Evolutionary conservation across 805 yeast species (phyloP), one percentile per base, ranked within the genome.

Genomic region (Pichia pseudocactophila): DNA sequence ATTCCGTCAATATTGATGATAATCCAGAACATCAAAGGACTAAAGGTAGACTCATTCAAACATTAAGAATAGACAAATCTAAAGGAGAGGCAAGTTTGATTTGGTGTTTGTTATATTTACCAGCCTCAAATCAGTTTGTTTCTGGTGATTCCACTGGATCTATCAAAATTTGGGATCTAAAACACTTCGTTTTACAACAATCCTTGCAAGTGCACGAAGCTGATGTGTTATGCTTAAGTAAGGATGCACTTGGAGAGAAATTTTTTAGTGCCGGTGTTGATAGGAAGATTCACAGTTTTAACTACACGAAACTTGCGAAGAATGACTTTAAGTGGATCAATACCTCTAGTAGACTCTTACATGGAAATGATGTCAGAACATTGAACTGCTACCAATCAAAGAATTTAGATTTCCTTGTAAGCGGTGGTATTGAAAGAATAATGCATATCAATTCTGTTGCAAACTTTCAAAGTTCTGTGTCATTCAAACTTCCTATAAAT

Each of bases 61-160:
- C 95, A 2, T 79, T 92, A 85, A 80, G 87, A 56, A 97, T 92
- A 10, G 99, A 92, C 62, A 87, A 85, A 60, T 74, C 90, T 18
- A 80, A 81, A 55, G 75, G 75, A 28, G 96, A 85, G 58, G 78
- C 92, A 41, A 88, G 97, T 3, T 68, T 92, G 47, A 92, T 92
- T 7, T 92, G 99, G 99, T 71, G 87, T 30, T 78, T 92, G 1
- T 52, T 71, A 36, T 78, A 79, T 27, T 64, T 89, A 45, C 78
- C 82, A 5, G 58, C 67, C 34, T 73, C 74, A 39, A 69, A 76
- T 42, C 95, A 87, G 59, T 73, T 92, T 45, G 94, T 86, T n/a
- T 78, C 88, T 46, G 98, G 97, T 42, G 99, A 92, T 64, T 88
- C 97, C 6, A 90, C 97, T 1, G 99, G 99, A 2, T 72, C 84